Base-by-base conservation (phyloP, 2,329 filamentous ascomycete species). In the Ceratocystis papillata region DNA sequence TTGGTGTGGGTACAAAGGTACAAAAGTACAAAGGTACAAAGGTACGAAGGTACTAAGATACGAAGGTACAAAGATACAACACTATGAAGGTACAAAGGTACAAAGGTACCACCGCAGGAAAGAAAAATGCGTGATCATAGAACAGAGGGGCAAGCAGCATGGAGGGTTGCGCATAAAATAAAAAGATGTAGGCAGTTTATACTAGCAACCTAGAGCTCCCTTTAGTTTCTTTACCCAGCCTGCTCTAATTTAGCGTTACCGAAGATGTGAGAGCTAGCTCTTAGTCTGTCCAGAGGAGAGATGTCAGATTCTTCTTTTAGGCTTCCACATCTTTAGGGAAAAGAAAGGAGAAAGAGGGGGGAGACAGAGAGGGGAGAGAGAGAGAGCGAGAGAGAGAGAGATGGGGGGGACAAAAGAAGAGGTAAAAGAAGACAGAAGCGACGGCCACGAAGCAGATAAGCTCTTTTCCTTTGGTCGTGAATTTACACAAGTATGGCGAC, bases 1-100 rank as follows among this genome's bases (percentile, higher is more conserved):
- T 22, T 30, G 53, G 20, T 57, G 53, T 28, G 53, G 53, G 53
- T 57, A 28, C 53, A 57, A 12, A 57, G 53, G 25, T 57, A 57
- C 53, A 57, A 28, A 30, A 2, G 53, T 30, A 57, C 53, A 5
- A 28, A 28, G 50, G 50, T 55, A 55, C 50, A 4, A 8, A 12
- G 50, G 22, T 55, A 55, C 50, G 1, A 10, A 30, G 50, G 50
- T 55, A 33, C 7, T 7, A 33, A 37, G 33, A 7, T 33, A 33
- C 33, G 1, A 28, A 30, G 28, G 17, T 45, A 45, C 44, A 45
- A 45, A 45, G 44, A 5, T 30, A 30, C 28, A 48, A 48, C 22
- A 3, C 22, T 25, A 25, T 25, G 22, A 25, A 48, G 45, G 45
- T 48, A 48, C 45, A 48, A 48, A 48, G 30, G 6, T 30, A 30